These are phyloP conservation scores for Saccharomyces cerevisiae DNA, from an alignment of 805 yeast genomes.

Conservation along the genomic window DNA sequence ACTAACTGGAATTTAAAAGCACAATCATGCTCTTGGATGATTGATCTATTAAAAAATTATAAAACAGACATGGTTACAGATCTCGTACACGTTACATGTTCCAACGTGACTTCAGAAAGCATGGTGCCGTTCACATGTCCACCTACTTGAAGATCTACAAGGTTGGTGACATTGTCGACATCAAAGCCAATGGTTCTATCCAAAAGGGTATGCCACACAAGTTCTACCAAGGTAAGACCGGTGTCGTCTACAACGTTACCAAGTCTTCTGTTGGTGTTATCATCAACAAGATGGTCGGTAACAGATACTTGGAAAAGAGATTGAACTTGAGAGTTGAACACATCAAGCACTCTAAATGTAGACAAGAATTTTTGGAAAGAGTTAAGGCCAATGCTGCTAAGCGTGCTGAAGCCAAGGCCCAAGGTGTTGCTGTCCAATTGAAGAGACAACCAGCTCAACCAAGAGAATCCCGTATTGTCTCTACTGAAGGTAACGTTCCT, in stretches of 20 bases:
- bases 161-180: slow-evolving; percentile 99
- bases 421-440: slow-evolving; percentile 83
- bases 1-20: background rate
- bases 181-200: slow-evolving; percentile 98
- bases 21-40: background rate
- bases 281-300: slow-evolving; percentile 96
- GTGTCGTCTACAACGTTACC: slow-evolving; percentile 98
- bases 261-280: slow-evolving; percentile 97
- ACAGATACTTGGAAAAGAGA: slow-evolving; percentile 98
- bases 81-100: slow-evolving; percentile 99
- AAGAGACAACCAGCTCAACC: slow-evolving; percentile 99
- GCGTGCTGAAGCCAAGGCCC: slow-evolving; percentile 88
- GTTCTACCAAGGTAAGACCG: slow-evolving; percentile 99
- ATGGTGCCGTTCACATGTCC: slow-evolving; percentile 90
- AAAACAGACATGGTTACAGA: slow-evolving; percentile 91
- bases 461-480: slow-evolving; percentile 81
- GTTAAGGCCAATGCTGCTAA: slow-evolving; percentile 93
- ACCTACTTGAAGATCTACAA: slow-evolving; percentile 96
- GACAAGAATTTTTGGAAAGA: slow-evolving; percentile 97
- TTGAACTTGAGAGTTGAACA: slow-evolving; percentile 98
- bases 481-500: slow-evolving; percentile 78
- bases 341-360: slow-evolving; percentile 98
- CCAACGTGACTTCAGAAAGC: slow-evolving; percentile 97
- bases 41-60: slow-evolving; percentile 1
- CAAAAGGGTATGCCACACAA: slow-evolving; percentile 99